Base-by-base conservation (phyloP, 306 rosid genomes). In the Malus sylvestris region DNA sequence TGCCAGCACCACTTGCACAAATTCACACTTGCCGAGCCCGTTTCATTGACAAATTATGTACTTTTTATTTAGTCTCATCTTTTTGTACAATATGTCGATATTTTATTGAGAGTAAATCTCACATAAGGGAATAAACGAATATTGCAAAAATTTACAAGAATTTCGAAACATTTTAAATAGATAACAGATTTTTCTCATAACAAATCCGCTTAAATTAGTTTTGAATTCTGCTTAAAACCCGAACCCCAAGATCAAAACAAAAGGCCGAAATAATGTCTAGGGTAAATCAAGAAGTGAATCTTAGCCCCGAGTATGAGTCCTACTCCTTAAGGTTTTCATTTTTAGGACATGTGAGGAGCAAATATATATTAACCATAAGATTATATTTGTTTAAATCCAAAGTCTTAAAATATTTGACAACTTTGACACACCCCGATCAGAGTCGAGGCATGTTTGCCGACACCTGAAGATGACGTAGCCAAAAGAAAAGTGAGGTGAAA, bases 371-470 rank as follows among this genome's bases (percentile, higher is more conserved):
- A 38, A 38, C 42, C 2, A 38, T 38, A 38, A 38, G 2, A 38
- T 38, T 38, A 38, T 38, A 38, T 7, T 38, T 6, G 10, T 38
- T 38, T 38, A 38, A 1, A 38, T 38, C 9, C 0, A 7, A 38
- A 8, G 10, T 38, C 9, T 38, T 38, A 38, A 38, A 38, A 38
- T 38, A 8, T 8, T 6, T 38, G 10, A 38, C 9, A 38, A 38
- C 42, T 38, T 38, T 38, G 7, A 38, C 9, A 38, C 2, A 38
- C 0, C 10, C 2, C 9, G 0, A 38, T 7, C 0, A 8, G 42
- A 38, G 42, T 38, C 42, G 9, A 38, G 42, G 9, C 42, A 38
- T 38, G 10, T 0, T 38, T 9, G 42, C 2, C 40, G 0, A 38
- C 9, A 38, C 9, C 42, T 0, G 9, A 38, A 38, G 42, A 0